These are phyloP conservation scores for Saccharomycopsis schoenii DNA, from an alignment of 805 yeast species.

Conservation along the genomic window DNA sequence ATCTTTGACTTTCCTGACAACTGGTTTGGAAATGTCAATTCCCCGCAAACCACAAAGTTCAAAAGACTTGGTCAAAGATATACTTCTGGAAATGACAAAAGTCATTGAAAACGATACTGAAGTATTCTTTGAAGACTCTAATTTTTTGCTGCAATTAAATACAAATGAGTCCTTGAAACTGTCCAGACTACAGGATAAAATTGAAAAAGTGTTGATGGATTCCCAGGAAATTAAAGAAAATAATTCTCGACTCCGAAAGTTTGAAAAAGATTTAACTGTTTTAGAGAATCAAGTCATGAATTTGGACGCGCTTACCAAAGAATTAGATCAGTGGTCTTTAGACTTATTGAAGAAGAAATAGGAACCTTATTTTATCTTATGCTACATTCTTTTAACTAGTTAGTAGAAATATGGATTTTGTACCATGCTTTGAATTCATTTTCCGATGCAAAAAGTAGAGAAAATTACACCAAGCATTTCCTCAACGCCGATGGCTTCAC, in stretches of 20 bases:
- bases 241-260: conserved; percentile 20
- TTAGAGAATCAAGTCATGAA: conserved; percentile 30
- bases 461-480: conserved; percentile 88
- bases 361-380: conserved; percentile 11
- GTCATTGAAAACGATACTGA: conserved; percentile 32
- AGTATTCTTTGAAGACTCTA: conserved; percentile 32
- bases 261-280: conserved; percentile 22
- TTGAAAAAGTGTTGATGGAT: conserved; percentile 23
- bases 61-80: conserved; percentile 20
- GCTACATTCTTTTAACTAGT: background rate
- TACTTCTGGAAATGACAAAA: conserved; percentile 27
- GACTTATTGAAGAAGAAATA: conserved; percentile 41
- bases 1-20: no score
- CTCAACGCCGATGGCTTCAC: conserved; percentile 79
- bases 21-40: background rate
- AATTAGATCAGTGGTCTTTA: conserved; percentile 51
- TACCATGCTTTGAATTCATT: conserved; percentile 29
- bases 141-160: conserved; percentile 42
- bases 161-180: conserved; percentile 49
- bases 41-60: background rate
- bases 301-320: conserved; percentile 39
- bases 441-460: conserved; percentile 89
- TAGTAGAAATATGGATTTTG: background rate
- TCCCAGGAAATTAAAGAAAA: conserved; percentile 21
- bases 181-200: conserved; percentile 35